Base-by-base conservation (phyloP, 1,284 basidiomycete species). In the Boletus smithii region DNA sequence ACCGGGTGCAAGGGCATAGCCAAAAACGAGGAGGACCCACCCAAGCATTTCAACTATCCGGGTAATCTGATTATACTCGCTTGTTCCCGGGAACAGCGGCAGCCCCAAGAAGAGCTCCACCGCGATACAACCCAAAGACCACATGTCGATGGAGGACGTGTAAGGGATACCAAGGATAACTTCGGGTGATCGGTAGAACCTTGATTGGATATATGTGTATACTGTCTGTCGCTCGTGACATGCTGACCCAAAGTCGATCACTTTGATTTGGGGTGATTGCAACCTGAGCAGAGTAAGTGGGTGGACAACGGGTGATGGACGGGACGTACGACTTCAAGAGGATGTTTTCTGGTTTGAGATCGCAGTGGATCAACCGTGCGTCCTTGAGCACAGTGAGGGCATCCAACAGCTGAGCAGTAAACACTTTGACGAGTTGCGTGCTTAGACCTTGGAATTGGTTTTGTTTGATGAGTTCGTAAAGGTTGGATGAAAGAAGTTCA, bases 401-500 rank as follows among this genome's bases (percentile, higher is more conserved):
- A 62, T 99, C 97, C 49, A 99, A 74, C 29, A 99, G 73, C 68
- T 99, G 95, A 1, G 91, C 87, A 47, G 95, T 98, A 64, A 99
- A 99, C 30, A 99, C 95, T 62, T 97, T 93, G 59, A 99, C 95
- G 39, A 99, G 83, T 65, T 95, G 92, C 5, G 93, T 95, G 70
- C 89, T 94, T 44, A 99, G 74, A 3, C 95, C 97, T 69, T 97
- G 91, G 79, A 99, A 99, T 66, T 95, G 93, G 70, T 99, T 99
- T 73, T 99, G 97, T 76, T 99, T 99, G 83, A 99, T 99, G 60
- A 99, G 81, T 71, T 99, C 95, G 75, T 99, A 99, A 51, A 99
- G 77, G 66, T 99, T 99, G 33, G 93, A 97, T 16, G 93, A 97
- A 8, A 99, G 80, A 48, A 98, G 80, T 71, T 99, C 95, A 66